These are phyloP conservation scores for Pleoardoris graminearum DNA, from an alignment of 2,329 filamentous ascomycete species.

Conservation along the genomic window DNA sequence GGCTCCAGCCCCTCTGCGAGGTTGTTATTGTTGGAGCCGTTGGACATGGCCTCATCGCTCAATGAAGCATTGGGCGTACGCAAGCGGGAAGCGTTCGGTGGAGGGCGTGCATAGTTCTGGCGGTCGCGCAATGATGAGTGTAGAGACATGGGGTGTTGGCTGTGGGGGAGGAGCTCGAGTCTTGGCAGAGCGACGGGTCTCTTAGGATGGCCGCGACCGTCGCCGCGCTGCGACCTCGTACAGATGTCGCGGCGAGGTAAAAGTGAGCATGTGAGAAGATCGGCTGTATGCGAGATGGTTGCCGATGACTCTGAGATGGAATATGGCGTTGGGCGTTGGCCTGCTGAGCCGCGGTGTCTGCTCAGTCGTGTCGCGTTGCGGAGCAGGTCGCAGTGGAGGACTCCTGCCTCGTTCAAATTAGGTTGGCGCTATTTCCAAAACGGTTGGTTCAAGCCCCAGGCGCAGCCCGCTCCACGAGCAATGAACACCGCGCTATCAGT, in stretches of 20 bases:
- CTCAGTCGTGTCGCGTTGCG: conserved; percentile 25
- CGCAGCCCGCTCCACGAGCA: background rate
- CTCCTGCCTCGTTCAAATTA: conserved; percentile 14
- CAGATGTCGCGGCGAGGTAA: conserved; percentile 45
- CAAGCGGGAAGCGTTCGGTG: conserved; percentile 43
- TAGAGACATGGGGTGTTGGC: conserved; percentile 40
- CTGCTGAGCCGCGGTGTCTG: conserved; percentile 42
- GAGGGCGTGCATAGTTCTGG: conserved; percentile 48
- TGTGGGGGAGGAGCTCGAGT: conserved; percentile 17
- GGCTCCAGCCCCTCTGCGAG: conserved; percentile 46
- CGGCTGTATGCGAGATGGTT: conserved; percentile 30
- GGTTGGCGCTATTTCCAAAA: conserved; percentile 9
- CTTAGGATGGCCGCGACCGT: conserved; percentile 5
- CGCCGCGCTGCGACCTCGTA: conserved; percentile 43
- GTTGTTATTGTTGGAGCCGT: conserved; percentile 43
- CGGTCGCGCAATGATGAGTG: conserved; percentile 48
- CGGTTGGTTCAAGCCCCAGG: background rate
- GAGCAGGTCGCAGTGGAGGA: conserved; percentile 15
- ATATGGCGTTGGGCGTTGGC: conserved; percentile 30
- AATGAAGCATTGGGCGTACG: conserved; percentile 49
- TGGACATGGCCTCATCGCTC: conserved; percentile 50
- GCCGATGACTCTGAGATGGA: conserved; percentile 42
- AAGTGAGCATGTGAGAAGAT: conserved; percentile 46
- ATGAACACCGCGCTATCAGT: conserved; percentile 9
- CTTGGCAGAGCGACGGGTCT: conserved; percentile 21